Evolutionary conservation across 208 protist species (phyloP).

Genomic region (Acanthamoeba royreba): DNA sequence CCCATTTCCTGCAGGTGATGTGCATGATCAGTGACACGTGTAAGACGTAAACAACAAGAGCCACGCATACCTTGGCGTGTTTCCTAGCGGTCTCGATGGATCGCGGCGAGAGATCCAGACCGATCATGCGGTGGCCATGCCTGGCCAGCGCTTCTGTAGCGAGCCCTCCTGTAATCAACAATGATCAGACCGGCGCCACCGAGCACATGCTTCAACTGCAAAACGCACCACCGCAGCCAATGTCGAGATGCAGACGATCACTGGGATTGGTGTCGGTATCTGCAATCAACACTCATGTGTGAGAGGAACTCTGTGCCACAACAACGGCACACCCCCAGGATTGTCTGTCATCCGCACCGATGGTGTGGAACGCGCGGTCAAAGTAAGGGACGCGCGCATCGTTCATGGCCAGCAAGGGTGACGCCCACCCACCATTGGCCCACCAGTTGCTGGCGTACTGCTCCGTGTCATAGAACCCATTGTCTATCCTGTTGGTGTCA

Average conservation of each 20-base stretch:
- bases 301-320: neutral
- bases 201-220: too few relatives aligned
- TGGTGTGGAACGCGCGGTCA: neutral
- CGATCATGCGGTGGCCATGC: neutral
- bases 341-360: neutral
- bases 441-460: neutral
- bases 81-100: neutral
- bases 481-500: constrained; percentile 2
- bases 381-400: neutral
- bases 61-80: neutral
- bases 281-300: neutral
- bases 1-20: neutral
- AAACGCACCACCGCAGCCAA: neutral
- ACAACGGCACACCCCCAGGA: too few relatives aligned
- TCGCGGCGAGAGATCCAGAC: neutral
- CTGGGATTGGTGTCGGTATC: neutral
- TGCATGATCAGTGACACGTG: too few relatives aligned
- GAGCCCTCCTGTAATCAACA: neutral
- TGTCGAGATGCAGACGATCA: neutral
- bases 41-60: neutral
- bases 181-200: neutral
- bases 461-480: neutral
- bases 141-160: neutral
- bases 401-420: neutral
- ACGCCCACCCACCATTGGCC: neutral